Percentiles rank a stretch among this genome's conserved stretches.
Conservation (phyloP, 768 basidiomycete species). For the Zangia roseola region DNA sequence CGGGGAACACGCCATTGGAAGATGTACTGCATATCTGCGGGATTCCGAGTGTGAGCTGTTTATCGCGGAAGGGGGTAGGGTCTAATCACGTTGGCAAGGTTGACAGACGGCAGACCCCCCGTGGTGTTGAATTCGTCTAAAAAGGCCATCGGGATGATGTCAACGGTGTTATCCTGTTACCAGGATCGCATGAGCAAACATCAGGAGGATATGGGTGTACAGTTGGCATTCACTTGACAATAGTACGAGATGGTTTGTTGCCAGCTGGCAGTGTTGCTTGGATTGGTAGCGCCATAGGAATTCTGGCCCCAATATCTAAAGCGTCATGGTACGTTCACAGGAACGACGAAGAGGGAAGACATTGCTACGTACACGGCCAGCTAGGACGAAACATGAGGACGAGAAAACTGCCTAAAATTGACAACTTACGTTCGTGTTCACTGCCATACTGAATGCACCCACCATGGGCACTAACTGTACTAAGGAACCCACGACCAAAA, state of each 20-base stretch:
- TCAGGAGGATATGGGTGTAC: background rate
- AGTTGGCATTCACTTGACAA: conserved; percentile 21
- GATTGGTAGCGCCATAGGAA: conserved; percentile 35
- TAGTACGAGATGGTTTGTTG: conserved; percentile 35
- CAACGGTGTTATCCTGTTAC: conserved; percentile 51
- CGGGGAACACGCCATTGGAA: conserved; percentile 57
- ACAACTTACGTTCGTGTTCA: conserved; percentile 22
- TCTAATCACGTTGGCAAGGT: conserved; percentile 53
- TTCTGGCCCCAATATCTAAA: conserved; percentile 39
- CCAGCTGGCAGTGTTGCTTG: conserved; percentile 28
- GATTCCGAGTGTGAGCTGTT: background rate
- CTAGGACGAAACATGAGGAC: conserved; percentile 6
- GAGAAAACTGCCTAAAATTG: background rate
- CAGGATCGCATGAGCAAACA: background rate
- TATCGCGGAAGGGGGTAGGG: background rate
- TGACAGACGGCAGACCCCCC: conserved; percentile 57
- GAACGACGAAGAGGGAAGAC: background rate
- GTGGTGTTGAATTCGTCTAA: conserved; percentile 56
- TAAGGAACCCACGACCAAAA: background rate
- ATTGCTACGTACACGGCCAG: conserved; percentile 15
- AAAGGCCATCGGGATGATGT: conserved; percentile 63
- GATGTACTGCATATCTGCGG: conserved; percentile 59
- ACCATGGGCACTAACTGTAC: background rate
- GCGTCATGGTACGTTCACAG: background rate
- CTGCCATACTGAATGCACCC: conserved; percentile 15